A percentile compares a stretch with the other conserved stretches of the same genome.
phyloP scores from a whole-genome alignment of 1,284 basidiomycete species.

The Rhodofomes roseus region DNA sequence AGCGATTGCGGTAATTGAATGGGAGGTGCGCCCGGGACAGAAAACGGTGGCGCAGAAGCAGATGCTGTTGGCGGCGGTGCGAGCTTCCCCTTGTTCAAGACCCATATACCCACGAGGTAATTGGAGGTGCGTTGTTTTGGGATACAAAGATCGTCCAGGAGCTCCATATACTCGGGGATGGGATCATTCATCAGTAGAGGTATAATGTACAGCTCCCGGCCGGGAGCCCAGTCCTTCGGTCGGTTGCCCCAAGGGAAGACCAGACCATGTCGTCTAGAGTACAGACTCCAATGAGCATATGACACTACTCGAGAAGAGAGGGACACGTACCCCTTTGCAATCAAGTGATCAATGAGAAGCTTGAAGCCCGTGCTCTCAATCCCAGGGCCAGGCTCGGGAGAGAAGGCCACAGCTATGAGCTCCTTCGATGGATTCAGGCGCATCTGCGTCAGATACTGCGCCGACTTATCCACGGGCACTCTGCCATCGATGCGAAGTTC shows the following conservation, averaged over 20 bases:
- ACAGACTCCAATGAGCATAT: neutral
- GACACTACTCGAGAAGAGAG: constrained; percentile 1
- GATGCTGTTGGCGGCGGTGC: constrained; percentile 34
- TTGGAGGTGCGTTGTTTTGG: constrained; percentile 59
- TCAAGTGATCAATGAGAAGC: constrained; percentile 64
- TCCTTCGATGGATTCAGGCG: constrained; percentile 77
- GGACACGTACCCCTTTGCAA: constrained; percentile 65
- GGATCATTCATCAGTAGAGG: constrained; percentile 69
- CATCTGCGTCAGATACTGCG: constrained; percentile 73
- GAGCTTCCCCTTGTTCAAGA: constrained; percentile 73
- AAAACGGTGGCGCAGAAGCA: constrained; percentile 11
- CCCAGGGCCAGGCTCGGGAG: constrained; percentile 39
- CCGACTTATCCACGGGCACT: constrained; percentile 70
- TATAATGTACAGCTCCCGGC: constrained; percentile 86
- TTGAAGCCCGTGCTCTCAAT: constrained; percentile 50
- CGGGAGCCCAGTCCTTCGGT: constrained; percentile 69
- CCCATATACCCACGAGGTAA: constrained; percentile 80
- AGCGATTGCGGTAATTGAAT: constrained; percentile 16
- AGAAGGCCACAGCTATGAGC: constrained; percentile 72
- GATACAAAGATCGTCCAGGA: constrained; percentile 77
- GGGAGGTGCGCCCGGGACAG: constrained; percentile 20
- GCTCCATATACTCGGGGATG: constrained; percentile 82
- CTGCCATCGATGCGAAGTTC: constrained; percentile 75
- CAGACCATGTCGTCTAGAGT: constrained; percentile 75
- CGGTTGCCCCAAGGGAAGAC: constrained; percentile 80